Conservation (phyloP, 495 filamentous ascomycete species). For the Aspergillus avenaceus region DNA sequence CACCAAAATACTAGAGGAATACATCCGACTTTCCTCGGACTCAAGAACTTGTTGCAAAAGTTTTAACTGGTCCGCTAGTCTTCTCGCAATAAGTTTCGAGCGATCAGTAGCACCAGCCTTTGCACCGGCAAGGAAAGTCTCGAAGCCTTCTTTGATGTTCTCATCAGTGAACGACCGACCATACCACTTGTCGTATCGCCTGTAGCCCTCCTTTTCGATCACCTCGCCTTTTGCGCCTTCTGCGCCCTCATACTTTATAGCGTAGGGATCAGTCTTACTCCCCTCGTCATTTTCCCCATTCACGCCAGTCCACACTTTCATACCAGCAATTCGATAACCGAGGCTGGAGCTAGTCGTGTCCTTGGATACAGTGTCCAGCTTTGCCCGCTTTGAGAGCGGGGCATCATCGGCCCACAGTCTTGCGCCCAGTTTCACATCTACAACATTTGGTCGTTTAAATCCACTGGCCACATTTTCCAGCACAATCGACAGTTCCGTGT, state of each 20-base stretch:
- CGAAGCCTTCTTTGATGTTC: constrained; percentile 72
- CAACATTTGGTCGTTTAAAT: constrained; percentile 83
- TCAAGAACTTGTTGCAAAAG: constrained; percentile 63
- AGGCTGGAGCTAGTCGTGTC: constrained; percentile 77
- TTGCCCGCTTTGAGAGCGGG: constrained; percentile 65
- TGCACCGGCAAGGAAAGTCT: constrained; percentile 66
- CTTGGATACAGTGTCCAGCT: constrained; percentile 73
- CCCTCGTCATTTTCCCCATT: constrained; percentile 41
- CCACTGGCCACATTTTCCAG: constrained; percentile 81
- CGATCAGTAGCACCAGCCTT: constrained; percentile 49
- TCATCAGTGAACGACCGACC: constrained; percentile 68
- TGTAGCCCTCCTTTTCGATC: constrained; percentile 54
- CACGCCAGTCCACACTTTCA: constrained; percentile 81
- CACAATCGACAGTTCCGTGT: constrained; percentile 75
- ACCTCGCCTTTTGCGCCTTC: constrained; percentile 34
- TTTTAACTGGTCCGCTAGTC: constrained; percentile 64
- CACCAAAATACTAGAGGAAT: constrained; percentile 82
- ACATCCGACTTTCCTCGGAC: constrained; percentile 85
- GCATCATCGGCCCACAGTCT: constrained; percentile 85
- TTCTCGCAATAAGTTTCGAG: constrained; percentile 52
- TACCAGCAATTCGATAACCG: constrained; percentile 87
- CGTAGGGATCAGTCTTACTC: constrained; percentile 36
- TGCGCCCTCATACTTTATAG: constrained; percentile 35
- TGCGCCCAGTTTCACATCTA: constrained; percentile 88
- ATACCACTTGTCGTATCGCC: constrained; percentile 82